These are phyloP conservation scores for Mallotus nudiflorus DNA, from an alignment of 345 rosid species.

Conservation along the genomic window DNA sequence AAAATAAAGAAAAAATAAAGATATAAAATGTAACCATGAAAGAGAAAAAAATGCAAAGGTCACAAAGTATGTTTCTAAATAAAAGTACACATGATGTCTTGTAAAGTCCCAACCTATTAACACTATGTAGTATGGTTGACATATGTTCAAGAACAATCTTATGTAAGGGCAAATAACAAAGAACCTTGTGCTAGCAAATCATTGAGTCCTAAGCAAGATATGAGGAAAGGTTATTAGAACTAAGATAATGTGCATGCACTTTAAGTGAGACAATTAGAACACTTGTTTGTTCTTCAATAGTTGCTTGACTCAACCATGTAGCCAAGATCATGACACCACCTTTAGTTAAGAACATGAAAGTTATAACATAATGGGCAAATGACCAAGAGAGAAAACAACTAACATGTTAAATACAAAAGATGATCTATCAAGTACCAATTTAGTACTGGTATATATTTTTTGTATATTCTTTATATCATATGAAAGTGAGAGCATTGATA, in stretches of 20 bases:
- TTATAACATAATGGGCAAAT: constrained; percentile 18
- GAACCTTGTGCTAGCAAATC: constrained; percentile 52
- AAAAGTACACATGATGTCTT: constrained; percentile 74
- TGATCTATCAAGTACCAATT: constrained; percentile 55
- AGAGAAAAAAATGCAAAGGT: constrained; percentile 1
- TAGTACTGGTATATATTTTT: too few relatives aligned
- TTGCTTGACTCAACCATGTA: constrained; percentile 90
- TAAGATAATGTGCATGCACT: not conserved
- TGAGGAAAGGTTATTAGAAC: constrained; percentile 1
- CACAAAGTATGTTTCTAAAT: constrained; percentile 6
- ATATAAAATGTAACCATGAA: not conserved
- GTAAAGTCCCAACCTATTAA: constrained; percentile 77
- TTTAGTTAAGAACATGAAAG: constrained; percentile 74
- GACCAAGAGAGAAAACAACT: constrained; percentile 9
- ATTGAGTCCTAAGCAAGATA: constrained; percentile 21
- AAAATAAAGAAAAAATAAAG: constrained; percentile 27
- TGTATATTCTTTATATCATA: too few relatives aligned
- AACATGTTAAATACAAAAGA: constrained; percentile 9
- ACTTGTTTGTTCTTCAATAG: constrained; percentile 85
- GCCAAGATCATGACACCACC: constrained; percentile 93
- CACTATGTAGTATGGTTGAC: constrained; percentile 89
- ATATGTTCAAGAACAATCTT: constrained; percentile 88
- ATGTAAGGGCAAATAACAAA: constrained; percentile 79
- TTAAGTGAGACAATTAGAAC: constrained; percentile 58
- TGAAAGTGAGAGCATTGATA: too few relatives aligned